phyloP scores from a whole-genome alignment of 2,329 filamentous ascomycete genomes.

The Cercospora zeina region DNA sequence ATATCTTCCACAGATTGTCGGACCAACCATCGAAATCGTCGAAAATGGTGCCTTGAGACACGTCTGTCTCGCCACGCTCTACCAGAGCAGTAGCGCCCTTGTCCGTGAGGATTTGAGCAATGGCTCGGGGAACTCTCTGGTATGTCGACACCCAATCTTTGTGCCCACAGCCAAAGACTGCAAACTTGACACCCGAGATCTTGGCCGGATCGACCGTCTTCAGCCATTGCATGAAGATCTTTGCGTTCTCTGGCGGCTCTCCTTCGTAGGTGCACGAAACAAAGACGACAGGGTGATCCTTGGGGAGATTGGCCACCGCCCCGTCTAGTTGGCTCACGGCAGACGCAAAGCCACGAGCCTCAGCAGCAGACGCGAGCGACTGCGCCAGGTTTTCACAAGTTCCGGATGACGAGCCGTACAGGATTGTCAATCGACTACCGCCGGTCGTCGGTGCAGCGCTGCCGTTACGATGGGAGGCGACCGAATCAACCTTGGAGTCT shows the following conservation, averaged over 20 bases:
- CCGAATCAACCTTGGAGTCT: conserved; percentile 48
- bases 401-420: conserved; percentile 72
- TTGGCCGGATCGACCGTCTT: conserved; percentile 45
- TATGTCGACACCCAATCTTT: conserved; percentile 61
- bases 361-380: conserved; percentile 60
- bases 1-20: conserved; percentile 12
- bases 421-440: conserved; percentile 57
- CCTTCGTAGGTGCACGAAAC: conserved; percentile 74
- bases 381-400: conserved; percentile 72
- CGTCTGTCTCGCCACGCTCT: conserved; percentile 41
- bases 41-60: conserved; percentile 43
- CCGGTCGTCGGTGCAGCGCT: no score
- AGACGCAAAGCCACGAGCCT: conserved; percentile 60
- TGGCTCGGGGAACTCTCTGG: conserved; percentile 64
- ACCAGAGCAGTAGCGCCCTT: conserved; percentile 50
- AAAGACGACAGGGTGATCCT: conserved; percentile 62
- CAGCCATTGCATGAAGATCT: conserved; percentile 67
- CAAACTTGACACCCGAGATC: conserved; percentile 59
- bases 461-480: not conserved
- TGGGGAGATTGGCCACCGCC: conserved; percentile 61
- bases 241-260: conserved; percentile 70
- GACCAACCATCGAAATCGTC: conserved; percentile 46
- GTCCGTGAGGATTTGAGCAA: conserved; percentile 57
- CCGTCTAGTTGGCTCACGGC: conserved; percentile 60
- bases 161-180: conserved; percentile 70